Base-by-base conservation (phyloP, 495 filamentous ascomycete genomes). In the Trichoderma virens region DNA sequence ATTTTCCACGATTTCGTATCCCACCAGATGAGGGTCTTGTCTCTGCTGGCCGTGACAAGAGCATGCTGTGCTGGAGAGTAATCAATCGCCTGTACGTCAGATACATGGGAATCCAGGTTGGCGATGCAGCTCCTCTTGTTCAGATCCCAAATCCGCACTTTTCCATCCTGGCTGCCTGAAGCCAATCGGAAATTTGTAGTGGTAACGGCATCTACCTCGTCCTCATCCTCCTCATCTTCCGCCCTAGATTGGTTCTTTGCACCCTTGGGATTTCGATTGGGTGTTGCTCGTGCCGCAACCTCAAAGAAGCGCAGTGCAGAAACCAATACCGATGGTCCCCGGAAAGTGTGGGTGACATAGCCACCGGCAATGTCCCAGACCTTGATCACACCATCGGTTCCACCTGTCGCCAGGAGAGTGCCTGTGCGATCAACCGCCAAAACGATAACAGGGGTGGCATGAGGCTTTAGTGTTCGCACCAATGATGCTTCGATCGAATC, bases 341-440 rank as follows among this genome's bases (percentile, higher is more conserved):
- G 87, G 72, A 99, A 93, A 2, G 92, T 97, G 74, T 99, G 94
- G 18, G 94, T 99, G 30, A 91, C 85, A 72, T 87, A 98, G 16
- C 94, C 95, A 20, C 90, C 92, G 64, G 82, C 77, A 41, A 99
- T 93, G 77, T 99, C 95, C 92, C 91, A 98, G 62, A 99, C 88
- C 74, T 99, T 99, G 66, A 97, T 88, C 4, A 87, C 82, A 30
- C 94, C 94, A 75, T 98, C 94, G 8, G 94, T 90, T 28, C 86
- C 90, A 62, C 94, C 94, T 23, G 93, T 97, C 39, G 93, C 94
- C 45, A 98, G 77, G 13, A 99, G 78, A 16, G 93, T 97, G 69
- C 93, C 88, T 2, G 92, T 97, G 35, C 81, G 79, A 72, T 99
- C 94, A 56, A 92, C 83, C 18, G 89, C 85, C 18, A 90, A 81